A percentile compares a stretch with the other conserved stretches of the same genome.
These are phyloP conservation scores for Coemansia sp. DNA, from an alignment of 192 early-diverging fungal genomes.

Conservation along the genomic window DNA sequence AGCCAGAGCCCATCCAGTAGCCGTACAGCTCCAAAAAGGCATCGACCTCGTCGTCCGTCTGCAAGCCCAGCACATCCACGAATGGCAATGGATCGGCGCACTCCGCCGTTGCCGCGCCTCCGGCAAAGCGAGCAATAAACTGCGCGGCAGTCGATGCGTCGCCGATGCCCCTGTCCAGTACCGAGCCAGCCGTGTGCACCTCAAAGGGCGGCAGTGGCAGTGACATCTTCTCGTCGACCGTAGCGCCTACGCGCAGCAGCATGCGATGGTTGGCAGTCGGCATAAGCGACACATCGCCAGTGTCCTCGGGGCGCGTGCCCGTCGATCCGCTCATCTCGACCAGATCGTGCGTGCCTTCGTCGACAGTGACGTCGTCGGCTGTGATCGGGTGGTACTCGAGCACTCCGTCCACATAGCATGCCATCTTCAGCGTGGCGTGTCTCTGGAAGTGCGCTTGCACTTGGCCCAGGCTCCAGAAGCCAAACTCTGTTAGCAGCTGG, in stretches of 20 bases:
- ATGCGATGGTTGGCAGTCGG: constrained; percentile 32
- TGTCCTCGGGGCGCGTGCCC: background rate
- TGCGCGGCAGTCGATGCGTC: constrained; percentile 9
- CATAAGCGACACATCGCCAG: constrained; percentile 13
- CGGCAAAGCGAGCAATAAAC: constrained; percentile 27
- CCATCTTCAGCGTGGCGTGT: constrained; percentile 11
- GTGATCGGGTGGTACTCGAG: constrained; percentile 31
- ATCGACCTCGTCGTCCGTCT: constrained; percentile 5
- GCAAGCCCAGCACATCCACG: constrained; percentile 17
- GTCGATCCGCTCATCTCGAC: constrained; percentile 18
- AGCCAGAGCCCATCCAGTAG: constrained; percentile 23
- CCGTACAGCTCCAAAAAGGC: constrained; percentile 48
- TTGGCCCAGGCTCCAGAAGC: constrained; percentile 30
- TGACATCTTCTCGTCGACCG: background rate
- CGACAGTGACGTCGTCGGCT: constrained; percentile 13
- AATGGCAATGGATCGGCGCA: constrained; percentile 8
- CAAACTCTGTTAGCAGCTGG: constrained; percentile 32
- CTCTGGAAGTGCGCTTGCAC: constrained; percentile 23
- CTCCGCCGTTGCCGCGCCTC: background rate
- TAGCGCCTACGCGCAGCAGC: constrained; percentile 21
- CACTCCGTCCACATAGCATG: constrained; percentile 25
- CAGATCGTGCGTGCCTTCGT: constrained; percentile 19
- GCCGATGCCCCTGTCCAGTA: constrained; percentile 1
- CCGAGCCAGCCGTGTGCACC: constrained; percentile 26
- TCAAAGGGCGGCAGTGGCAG: constrained; percentile 10